Conservation (phyloP, 1,139 yeast genomes). For the Blastobotrys persicus region DNA sequence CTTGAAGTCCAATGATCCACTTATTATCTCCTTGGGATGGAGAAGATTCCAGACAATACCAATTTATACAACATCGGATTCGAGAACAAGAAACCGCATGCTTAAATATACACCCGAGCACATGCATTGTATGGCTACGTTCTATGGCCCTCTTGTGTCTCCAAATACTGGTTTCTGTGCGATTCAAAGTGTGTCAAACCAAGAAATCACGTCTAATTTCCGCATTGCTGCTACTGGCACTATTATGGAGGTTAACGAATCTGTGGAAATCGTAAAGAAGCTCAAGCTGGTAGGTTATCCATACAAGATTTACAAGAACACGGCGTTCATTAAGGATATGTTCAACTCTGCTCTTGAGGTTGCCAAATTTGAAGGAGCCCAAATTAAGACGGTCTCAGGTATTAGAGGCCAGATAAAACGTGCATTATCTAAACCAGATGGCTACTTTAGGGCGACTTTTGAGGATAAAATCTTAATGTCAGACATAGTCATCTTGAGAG, state of each 20-base stretch:
- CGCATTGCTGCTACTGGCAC: conserved; percentile 98
- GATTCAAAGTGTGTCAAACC: conserved; percentile 79
- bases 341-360: conserved; percentile 89
- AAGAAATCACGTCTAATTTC: conserved; percentile 84
- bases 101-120: conserved; percentile 98
- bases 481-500: conserved; percentile 84
- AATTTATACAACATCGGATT: conserved; percentile 91
- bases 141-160: conserved; percentile 95
- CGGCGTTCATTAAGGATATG: conserved; percentile 97
- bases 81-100: conserved; percentile 97
- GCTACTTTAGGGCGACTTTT: conserved; percentile 97
- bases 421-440: conserved; percentile 91
- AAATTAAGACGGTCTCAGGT: conserved; percentile 93
- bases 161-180: conserved; percentile 98
- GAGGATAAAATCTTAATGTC: conserved; percentile 92
- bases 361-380: conserved; percentile 97
- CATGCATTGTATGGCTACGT: conserved; percentile 92
- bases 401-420: conserved; percentile 96
- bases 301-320: conserved; percentile 87
- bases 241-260: conserved; percentile 84
- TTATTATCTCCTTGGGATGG: conserved; percentile 94
- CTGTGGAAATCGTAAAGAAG: conserved; percentile 91
- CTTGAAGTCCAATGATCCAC: conserved; percentile 91
- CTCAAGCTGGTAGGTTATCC: conserved; percentile 95
- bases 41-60: conserved; percentile 97